Percentiles rank a stretch among this genome's conserved stretches.
These are phyloP conservation scores for Coemansia sp. DNA, from an alignment of 192 early-diverging fungal species.

Conservation along the genomic window DNA sequence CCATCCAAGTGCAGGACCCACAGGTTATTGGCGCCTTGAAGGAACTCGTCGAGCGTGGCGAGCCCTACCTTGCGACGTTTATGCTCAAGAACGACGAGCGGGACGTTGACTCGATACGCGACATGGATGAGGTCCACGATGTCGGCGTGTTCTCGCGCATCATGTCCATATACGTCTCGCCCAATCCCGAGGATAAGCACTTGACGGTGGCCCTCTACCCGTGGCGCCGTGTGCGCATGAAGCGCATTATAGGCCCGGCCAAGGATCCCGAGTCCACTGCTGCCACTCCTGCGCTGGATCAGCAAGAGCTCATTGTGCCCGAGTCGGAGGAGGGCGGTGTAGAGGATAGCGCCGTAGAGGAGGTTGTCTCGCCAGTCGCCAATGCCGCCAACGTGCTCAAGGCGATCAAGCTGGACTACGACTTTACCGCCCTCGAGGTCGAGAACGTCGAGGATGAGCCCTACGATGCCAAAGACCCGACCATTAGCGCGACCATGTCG, in stretches of 20 bases:
- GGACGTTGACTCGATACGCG: constrained; percentile 81
- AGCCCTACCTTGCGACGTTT: constrained; percentile 98
- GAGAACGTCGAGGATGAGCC: constrained; percentile 86
- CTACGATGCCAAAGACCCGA: constrained; percentile 82
- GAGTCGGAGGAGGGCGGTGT: not conserved
- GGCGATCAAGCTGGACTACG: constrained; percentile 61
- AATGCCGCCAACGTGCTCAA: constrained; percentile 36
- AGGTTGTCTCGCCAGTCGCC: not conserved
- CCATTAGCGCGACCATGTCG: constrained; percentile 89
- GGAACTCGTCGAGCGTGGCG: constrained; percentile 85
- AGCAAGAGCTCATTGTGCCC: not conserved
- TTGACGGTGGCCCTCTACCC: constrained; percentile 97
- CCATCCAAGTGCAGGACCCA: constrained; percentile 95
- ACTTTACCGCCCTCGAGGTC: constrained; percentile 85
- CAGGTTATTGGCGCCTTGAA: constrained; percentile 91
- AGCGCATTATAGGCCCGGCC: constrained; percentile 28
- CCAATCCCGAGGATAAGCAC: constrained; percentile 72
- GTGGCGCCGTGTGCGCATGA: constrained; percentile 88
- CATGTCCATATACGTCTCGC: constrained; percentile 90
- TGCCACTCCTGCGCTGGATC: not conserved
- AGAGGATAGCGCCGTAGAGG: constrained; percentile 4
- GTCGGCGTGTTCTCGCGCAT: constrained; percentile 98
- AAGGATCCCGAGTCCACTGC: not conserved
- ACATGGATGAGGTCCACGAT: constrained; percentile 77
- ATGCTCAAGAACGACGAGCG: constrained; percentile 89